phyloP scores from a whole-genome alignment of 2,329 filamentous ascomycete species.

The Xylariales sp. region DNA sequence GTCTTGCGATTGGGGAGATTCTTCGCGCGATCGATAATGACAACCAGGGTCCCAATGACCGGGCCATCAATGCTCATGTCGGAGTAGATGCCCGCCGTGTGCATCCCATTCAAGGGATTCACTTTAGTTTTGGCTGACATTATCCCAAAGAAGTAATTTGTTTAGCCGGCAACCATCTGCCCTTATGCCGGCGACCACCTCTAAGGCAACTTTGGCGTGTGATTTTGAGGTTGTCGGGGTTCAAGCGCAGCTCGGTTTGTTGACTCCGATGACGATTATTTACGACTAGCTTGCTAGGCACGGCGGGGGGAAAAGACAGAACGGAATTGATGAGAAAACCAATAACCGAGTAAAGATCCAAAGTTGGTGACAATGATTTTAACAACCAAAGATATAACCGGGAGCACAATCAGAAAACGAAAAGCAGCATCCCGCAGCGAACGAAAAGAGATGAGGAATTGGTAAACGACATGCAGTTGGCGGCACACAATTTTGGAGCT shows the following conservation, averaged over 20 bases:
- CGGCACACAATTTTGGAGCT: not conserved
- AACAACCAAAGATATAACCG: too few species aligned
- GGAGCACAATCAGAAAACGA: too few species aligned
- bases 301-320: conserved; percentile 1
- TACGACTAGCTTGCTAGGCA: not conserved
- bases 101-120: conserved; percentile 58
- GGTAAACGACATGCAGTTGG: conserved; percentile 3
- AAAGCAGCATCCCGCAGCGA: too few species aligned
- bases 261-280: conserved; percentile 1
- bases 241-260: not conserved
- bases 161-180: conserved; percentile 4
- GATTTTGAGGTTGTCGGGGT: not conserved
- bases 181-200: not conserved
- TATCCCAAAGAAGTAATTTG: conserved; percentile 12
- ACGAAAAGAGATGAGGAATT: too few species aligned
- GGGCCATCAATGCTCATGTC: conserved; percentile 93
- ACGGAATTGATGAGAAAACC: too few species aligned
- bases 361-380: too few species aligned
- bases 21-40: conserved; percentile 91
- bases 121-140: conserved; percentile 52
- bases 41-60: conserved; percentile 85
- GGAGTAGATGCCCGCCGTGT: conserved; percentile 89
- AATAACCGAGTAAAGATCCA: too few species aligned
- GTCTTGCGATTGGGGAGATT: conserved; percentile 95
- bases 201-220: not conserved